These are phyloP conservation scores for Yarrowia sp. DNA, from an alignment of 805 yeast genomes.

Conservation along the genomic window DNA sequence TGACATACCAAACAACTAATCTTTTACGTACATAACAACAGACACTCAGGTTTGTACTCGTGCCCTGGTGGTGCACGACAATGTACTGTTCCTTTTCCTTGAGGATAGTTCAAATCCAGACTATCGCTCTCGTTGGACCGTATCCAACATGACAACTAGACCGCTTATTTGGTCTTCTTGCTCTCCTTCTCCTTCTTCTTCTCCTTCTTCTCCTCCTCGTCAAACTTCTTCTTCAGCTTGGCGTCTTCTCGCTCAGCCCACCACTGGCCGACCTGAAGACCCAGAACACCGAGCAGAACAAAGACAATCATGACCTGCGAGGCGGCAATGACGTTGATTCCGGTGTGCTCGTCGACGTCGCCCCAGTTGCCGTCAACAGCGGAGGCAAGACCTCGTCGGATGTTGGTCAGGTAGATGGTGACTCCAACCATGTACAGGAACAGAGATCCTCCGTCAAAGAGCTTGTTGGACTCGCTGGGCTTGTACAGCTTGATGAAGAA, in stretches of 20 bases:
- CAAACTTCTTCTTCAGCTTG: constrained; percentile 28
- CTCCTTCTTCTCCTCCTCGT: constrained; percentile 31
- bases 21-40: too few relatives aligned
- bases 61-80: too few relatives aligned
- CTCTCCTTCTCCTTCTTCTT: constrained; percentile 29
- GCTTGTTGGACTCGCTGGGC: constrained; percentile 80
- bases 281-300: constrained; percentile 71
- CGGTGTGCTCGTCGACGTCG: constrained; percentile 82
- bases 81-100: too few relatives aligned
- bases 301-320: constrained; percentile 73
- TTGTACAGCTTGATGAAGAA: constrained; percentile 74
- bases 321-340: constrained; percentile 89
- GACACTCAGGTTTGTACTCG: too few relatives aligned
- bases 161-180: constrained; percentile 30
- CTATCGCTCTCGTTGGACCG: too few relatives aligned
- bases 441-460: constrained; percentile 87
- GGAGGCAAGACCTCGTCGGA: constrained; percentile 74
- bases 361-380: constrained; percentile 82
- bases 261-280: constrained; percentile 84
- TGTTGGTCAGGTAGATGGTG: constrained; percentile 80
- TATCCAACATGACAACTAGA: too few relatives aligned
- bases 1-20: too few relatives aligned
- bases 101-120: too few relatives aligned
- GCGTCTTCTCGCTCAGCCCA: constrained; percentile 66
- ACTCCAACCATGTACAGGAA: constrained; percentile 68